These are phyloP conservation scores for Cladochytrium tenue DNA, from an alignment of 371 early-diverging fungal genomes.

Conservation along the genomic window DNA sequence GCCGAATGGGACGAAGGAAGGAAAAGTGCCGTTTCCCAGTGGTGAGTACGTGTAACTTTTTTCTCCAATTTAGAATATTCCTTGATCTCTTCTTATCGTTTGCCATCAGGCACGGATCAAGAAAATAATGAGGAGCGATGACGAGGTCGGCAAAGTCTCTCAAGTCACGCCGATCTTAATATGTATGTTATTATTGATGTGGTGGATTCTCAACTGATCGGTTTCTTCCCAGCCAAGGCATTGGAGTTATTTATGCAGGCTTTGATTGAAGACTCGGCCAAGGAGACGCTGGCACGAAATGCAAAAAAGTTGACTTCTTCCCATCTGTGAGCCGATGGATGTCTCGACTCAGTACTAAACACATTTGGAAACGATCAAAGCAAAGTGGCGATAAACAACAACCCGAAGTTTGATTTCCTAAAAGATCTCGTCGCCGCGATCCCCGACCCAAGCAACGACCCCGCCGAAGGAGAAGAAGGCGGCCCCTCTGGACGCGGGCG, in stretches of 20 bases:
- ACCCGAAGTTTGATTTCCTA: constrained; percentile 91
- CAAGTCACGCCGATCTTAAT: constrained; percentile 96
- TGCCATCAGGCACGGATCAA: constrained; percentile 95
- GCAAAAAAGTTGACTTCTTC: constrained; percentile 81
- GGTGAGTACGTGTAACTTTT: background rate
- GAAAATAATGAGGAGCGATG: constrained; percentile 99
- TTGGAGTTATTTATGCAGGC: constrained; percentile 93
- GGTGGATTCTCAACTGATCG: background rate
- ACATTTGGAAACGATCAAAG: too few species aligned
- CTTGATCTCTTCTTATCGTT: too few species aligned
- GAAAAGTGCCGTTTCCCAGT: background rate
- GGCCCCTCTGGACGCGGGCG: constrained; percentile 30
- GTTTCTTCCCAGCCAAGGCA: constrained; percentile 84
- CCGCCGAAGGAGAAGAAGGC: constrained; percentile 30
- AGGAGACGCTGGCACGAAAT: constrained; percentile 75
- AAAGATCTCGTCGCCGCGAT: constrained; percentile 83
- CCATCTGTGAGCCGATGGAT: constrained; percentile 83
- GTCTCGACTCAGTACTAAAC: too few species aligned
- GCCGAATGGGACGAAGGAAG: background rate
- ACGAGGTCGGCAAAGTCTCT: constrained; percentile 99
- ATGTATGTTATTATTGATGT: constrained; percentile 57
- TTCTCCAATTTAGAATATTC: background rate
- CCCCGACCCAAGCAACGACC: constrained; percentile 68
- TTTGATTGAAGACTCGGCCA: constrained; percentile 81
- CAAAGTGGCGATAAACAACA: constrained; percentile 80